Percentiles rank a stretch among this genome's conserved stretches.
These are phyloP conservation scores for Colletotrichum trifolii DNA, from an alignment of 2,329 filamentous ascomycete genomes.

Conservation along the genomic window DNA sequence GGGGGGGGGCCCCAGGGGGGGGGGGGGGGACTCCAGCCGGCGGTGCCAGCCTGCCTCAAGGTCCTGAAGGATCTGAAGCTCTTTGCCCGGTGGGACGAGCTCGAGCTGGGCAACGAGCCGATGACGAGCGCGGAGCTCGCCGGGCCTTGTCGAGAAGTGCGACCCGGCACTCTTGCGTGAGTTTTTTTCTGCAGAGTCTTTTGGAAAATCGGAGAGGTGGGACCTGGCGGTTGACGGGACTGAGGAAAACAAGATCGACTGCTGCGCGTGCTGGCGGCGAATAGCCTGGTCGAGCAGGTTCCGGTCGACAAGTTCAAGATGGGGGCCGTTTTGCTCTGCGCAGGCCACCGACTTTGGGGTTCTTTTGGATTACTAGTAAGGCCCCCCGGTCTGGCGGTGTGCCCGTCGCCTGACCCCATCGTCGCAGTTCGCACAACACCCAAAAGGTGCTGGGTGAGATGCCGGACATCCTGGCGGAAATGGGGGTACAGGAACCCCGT, in stretches of 20 bases:
- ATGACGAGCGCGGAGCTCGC: slow-evolving; percentile 26
- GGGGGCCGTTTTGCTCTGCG: slow-evolving; percentile 1
- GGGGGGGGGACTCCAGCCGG: slow-evolving; percentile 2
- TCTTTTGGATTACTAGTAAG: slow-evolving; percentile 12
- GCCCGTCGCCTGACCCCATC: not conserved
- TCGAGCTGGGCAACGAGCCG: slow-evolving; percentile 9
- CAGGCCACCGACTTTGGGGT: slow-evolving; percentile 5
- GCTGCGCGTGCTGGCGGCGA: slow-evolving; percentile 11
- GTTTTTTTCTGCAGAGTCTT: not conserved
- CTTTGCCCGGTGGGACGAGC: slow-evolving; percentile 15
- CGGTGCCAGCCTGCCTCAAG: not conserved
- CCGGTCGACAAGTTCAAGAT: slow-evolving; percentile 11
- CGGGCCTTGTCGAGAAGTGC: slow-evolving; percentile 1
- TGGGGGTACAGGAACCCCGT: slow-evolving; percentile 11
- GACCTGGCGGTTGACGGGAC: not conserved
- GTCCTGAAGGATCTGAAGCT: slow-evolving; percentile 14
- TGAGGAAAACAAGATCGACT: slow-evolving; percentile 8
- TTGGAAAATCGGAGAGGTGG: not conserved
- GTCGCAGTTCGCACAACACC: not conserved
- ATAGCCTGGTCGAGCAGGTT: slow-evolving; percentile 1
- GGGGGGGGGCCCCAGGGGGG: too few relatives aligned
- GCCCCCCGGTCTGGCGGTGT: too few relatives aligned
- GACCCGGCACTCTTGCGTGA: slow-evolving; percentile 21
- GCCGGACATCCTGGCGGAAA: slow-evolving; percentile 5
- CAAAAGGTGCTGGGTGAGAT: not conserved